Base-by-base conservation (phyloP, 2,329 filamentous ascomycete genomes). In the Trematosphaeria pertusa region DNA sequence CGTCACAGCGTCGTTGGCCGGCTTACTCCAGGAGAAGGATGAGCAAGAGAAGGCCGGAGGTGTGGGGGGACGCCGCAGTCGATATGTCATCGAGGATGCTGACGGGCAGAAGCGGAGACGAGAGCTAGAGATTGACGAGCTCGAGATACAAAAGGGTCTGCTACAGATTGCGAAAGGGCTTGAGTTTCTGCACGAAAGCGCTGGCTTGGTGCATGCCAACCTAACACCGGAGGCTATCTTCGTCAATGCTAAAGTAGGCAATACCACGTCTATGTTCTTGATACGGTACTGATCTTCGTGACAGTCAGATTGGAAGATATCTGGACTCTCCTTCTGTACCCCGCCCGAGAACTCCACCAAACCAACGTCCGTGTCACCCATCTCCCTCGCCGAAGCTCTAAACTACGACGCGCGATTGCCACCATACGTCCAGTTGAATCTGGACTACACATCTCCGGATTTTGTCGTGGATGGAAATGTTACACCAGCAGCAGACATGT, bases 291-390 rank as follows among this genome's bases (percentile, higher is more conserved):
- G 55, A 72, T 66, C 36, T 11, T 40, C 14, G 52, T 47, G 52
- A 63, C 63, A 89, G 87, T 96, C 90, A 37, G 94, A 99, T 72
- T 99, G 94, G 94, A 99, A 99, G 71, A 89, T 99, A 51, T 93
- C 91, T 60, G 94, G 93, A n/a, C 81, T 99, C 30, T 85, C 88
- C 0, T 99, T 97, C 71, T 90, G 88, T 67, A 89, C 89, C 35
- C 89, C 91, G 11, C 84, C 89, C 37, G 88, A 91, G 59, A 82
- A 84, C 60, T 89, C 88, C 15, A 86, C 84, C 20, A 86, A 88
- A 57, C 80, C 87, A 35, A 88, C 89, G 3, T 87, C 89, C 3
- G 84, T 96, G 37, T 81, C 87, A 32, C 88, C 90, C 8, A 87
- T 97, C 58, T 89, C 85, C 54, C 81, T 97, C 15, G 87, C 88